Conservation (phyloP, 768 basidiomycete species). For the Panaeolus papilionaceus region DNA sequence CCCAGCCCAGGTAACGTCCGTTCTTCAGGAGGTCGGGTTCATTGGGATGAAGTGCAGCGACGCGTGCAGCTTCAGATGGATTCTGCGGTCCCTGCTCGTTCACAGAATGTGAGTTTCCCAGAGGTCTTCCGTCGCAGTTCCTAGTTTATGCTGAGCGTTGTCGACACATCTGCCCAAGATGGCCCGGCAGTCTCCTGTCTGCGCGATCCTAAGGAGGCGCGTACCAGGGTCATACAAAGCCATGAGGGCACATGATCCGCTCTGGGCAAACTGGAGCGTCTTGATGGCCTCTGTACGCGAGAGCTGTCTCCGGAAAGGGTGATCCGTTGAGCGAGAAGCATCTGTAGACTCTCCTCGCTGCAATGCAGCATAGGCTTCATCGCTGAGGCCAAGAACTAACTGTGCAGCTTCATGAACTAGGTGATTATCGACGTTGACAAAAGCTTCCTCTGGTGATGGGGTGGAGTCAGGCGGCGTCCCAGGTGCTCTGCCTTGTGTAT, state of each 20-base stretch:
- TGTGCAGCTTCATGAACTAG: constrained; percentile 42
- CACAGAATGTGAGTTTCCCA: constrained; percentile 48
- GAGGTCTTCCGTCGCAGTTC: neutral
- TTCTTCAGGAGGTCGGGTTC: constrained; percentile 41
- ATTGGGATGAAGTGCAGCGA: constrained; percentile 44
- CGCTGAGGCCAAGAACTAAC: constrained; percentile 27
- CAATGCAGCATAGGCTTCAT: constrained; percentile 15
- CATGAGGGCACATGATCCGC: constrained; percentile 52
- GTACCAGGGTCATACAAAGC: constrained; percentile 48
- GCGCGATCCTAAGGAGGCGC: constrained; percentile 45
- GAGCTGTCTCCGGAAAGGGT: constrained; percentile 15
- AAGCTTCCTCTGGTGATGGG: constrained; percentile 38
- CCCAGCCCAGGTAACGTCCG: constrained; percentile 46
- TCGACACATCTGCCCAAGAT: constrained; percentile 48
- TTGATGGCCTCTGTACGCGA: constrained; percentile 33
- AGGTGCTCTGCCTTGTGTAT: constrained; percentile 14
- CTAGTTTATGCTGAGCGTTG: neutral
- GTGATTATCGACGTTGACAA: constrained; percentile 46
- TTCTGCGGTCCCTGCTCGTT: constrained; percentile 48
- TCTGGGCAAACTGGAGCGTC: constrained; percentile 39
- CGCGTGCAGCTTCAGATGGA: constrained; percentile 42
- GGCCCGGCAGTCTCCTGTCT: constrained; percentile 56
- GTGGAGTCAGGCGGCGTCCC: constrained; percentile 25
- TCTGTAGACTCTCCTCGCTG: constrained; percentile 18
- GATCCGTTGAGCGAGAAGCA: constrained; percentile 14